Evolutionary conservation across 2,329 filamentous ascomycete species (phyloP).

Genomic region (Ophiobolus disseminans): DNA sequence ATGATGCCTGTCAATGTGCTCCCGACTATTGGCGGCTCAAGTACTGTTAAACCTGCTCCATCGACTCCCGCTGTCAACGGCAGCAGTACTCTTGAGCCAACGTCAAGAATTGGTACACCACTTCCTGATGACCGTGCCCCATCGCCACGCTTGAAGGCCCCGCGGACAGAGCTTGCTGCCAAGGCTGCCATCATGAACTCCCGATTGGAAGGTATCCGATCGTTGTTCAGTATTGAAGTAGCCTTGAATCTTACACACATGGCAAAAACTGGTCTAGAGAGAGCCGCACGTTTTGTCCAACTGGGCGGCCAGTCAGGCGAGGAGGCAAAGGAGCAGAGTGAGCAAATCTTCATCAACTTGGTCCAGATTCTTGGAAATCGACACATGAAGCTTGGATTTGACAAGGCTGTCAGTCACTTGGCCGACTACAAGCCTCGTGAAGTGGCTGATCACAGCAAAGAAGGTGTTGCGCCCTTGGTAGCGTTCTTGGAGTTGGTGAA

Average conservation of each 20-base stretch:
- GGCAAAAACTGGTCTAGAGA: conserved; percentile 86
- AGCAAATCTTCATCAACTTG: conserved; percentile 83
- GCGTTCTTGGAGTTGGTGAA: conserved; percentile 98
- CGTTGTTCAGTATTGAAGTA: conserved; percentile 94
- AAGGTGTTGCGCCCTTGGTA: conserved; percentile 86
- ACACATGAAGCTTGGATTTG: conserved; percentile 92
- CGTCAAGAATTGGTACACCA: conserved; percentile 48
- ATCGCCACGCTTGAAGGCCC: conserved; percentile 65
- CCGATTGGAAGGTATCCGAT: conserved; percentile 90
- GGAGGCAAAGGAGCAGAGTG: conserved; percentile 86
- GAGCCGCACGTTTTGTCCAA: conserved; percentile 80
- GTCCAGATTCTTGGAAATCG: conserved; percentile 83
- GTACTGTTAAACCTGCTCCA: conserved; percentile 47
- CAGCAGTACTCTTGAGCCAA: conserved; percentile 38
- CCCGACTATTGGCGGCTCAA: conserved; percentile 63
- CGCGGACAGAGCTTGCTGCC: conserved; percentile 89
- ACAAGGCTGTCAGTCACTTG: conserved; percentile 89
- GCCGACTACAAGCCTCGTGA: conserved; percentile 90
- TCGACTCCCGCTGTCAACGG: conserved; percentile 30
- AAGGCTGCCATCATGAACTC: conserved; percentile 98
- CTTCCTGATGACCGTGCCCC: conserved; percentile 40
- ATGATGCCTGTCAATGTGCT: conserved; percentile 98
- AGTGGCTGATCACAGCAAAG: conserved; percentile 71
- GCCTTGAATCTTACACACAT: conserved; percentile 87
- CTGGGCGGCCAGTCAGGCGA: conserved; percentile 81